Evolutionary conservation across 352 stramenopile species (phyloP).

Genomic region (Blastocystis sp.): DNA sequence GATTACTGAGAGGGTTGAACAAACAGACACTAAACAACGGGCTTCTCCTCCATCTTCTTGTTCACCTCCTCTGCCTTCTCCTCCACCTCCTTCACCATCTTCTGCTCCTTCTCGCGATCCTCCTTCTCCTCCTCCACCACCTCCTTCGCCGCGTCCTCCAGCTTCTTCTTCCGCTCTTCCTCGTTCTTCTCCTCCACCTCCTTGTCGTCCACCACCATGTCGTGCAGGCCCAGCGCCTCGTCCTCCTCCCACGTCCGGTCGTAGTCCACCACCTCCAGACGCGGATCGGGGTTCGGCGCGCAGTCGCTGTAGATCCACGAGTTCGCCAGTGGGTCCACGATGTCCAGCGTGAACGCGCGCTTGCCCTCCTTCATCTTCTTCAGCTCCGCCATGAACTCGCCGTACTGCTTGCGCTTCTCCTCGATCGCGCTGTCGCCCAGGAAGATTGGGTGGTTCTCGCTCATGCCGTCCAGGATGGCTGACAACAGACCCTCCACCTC

Average conservation of each 20-base stretch:
- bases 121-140: conserved; percentile 59
- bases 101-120: background rate
- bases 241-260: conserved; percentile 84
- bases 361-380: conserved; percentile 74
- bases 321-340: conserved; percentile 85
- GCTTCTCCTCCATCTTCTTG: background rate
- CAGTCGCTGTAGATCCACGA: conserved; percentile 81
- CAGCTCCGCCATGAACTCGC: conserved; percentile 73
- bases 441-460: conserved; percentile 80
- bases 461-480: conserved; percentile 81
- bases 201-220: conserved; percentile 86
- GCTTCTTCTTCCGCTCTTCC: conserved; percentile 30
- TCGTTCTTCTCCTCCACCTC: conserved; percentile 67
- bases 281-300: conserved; percentile 54
- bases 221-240: conserved; percentile 84
- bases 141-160: conserved; percentile 48
- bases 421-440: conserved; percentile 75
- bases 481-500: conserved; percentile 86
- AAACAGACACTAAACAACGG: too few relatives aligned
- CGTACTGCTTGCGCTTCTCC: conserved; percentile 65
- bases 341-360: conserved; percentile 82
- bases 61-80: background rate
- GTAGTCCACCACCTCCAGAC: conserved; percentile 79
- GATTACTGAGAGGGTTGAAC: too few relatives aligned
- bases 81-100: conserved; percentile 26